Conservation (phyloP, 345 rosid genomes). For the Excoecaria agallocha region DNA sequence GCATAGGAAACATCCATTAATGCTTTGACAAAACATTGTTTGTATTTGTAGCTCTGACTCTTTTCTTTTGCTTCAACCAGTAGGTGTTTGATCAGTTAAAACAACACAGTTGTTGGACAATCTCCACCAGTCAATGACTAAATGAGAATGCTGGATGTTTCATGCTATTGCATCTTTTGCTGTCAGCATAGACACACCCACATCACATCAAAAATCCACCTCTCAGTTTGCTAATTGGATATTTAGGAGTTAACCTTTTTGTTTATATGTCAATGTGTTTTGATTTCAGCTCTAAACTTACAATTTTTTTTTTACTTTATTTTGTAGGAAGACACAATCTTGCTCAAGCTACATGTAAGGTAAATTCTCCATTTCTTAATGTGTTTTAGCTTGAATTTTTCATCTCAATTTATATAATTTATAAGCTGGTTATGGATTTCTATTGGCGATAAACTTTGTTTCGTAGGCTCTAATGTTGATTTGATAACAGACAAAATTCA, state of each 20-base stretch:
- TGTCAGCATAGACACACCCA: constrained; percentile 53
- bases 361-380: neutral
- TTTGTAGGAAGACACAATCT: constrained; percentile 52
- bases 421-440: neutral
- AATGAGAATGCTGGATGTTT: no score
- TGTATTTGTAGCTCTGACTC: no score
- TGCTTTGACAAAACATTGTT: no score
- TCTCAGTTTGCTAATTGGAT: constrained; percentile 43
- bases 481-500: constrained; percentile 67
- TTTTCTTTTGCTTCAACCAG: no score
- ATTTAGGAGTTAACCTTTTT: neutral
- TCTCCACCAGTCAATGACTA: no score
- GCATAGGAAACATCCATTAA: no score
- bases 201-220: constrained; percentile 43
- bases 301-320: neutral
- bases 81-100: no score
- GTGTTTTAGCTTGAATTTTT: neutral
- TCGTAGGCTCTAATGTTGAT: neutral
- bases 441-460: neutral
- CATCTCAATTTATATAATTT: neutral
- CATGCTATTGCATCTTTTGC: no score
- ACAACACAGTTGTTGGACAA: no score
- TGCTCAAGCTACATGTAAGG: constrained; percentile 87
- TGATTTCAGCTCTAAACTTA: constrained; percentile 14
- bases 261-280: constrained; percentile 10